Evolutionary conservation across 306 rosid genomes (phyloP), one percentile per base, ranked within the genome.

Genomic region (Gillenia trifoliata): DNA sequence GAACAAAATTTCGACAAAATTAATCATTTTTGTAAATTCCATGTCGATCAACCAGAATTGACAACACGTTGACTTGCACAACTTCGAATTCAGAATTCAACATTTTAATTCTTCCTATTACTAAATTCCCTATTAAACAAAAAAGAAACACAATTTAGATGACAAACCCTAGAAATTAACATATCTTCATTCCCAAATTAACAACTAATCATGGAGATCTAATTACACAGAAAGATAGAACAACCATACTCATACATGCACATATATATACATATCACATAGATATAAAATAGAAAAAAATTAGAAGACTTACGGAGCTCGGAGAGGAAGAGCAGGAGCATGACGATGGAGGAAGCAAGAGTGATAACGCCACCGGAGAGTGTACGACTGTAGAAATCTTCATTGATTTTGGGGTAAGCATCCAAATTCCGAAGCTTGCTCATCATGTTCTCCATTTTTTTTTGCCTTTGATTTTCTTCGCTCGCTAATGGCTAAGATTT

Each of bases 321-420:
- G 82, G 99, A 95, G 77, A 95, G 47, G 90, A 95, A 92, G 78
- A 95, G 97, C 84, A 95, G 66, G 67, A 90, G 61, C 99, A 95
- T 95, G 74, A 95, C 78, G 54, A 92, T 33, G 76, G 99, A 89
- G 80, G 99, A 95, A 45, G 86, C 91, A 38, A 95, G 77, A 17
- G 99, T 95, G 75, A 95, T 92, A 62, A 95, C 84, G 72, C 99
- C 99, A 12, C 99, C 99, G 60, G 98, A 95, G 73, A 95, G 98
- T 8, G 99, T 92, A 26, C 99, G 96, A 83, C 93, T 89, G 78
- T 92, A 95, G 88, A 95, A 95, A 79, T 95, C 99, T 65, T 95
- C 98, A 63, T 95, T 95, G 79, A 95, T 90, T 88, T 95, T 95
- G 25, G 99, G 99, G 72, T 95, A 90, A 3, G 98, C 99, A 25